Evolutionary conservation across 257 asterid species (phyloP), one percentile per base, ranked within the genome.

Genomic region (Lithospermum erythrorhizon): DNA sequence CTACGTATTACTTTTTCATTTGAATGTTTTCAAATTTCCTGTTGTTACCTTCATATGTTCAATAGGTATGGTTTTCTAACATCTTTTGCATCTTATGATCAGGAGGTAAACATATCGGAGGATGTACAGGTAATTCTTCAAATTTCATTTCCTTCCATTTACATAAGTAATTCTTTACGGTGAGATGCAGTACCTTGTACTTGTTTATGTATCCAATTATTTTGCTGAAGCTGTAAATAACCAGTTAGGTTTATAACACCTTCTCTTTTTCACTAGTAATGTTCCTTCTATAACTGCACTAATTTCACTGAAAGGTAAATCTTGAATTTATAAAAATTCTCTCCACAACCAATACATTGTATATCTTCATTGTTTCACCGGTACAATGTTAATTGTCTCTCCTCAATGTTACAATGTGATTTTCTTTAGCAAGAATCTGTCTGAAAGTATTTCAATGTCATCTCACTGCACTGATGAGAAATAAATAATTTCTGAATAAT

Each of bases 81-180:
- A 57, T 21, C 52, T 64, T 55, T 49, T 53, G 62, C 62, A 64
- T 41, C 56, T 32, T 66, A 58, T 65, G 3, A 24, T n/a, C 84
- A 87, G 97, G 96, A 58, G 86, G 87, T 20, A 77, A 83, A 76
- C 97, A 90, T 68, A 77, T 90, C 48, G 97, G 97, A 53, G 97
- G 97, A 47, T 90, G 96, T 80, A 70, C 95, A 85, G 96, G 97
- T 87, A 78, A 53, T 53, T 53, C 24, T 20, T n/a, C 14, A 53
- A 53, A 9, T n/a, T 19, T 22, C 6, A n/a, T 53, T 53, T 22
- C 23, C 57, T 22, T 53, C 15, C 57, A 53, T n/a, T 19, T 10
- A 3, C 57, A 7, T 19, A n/a, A n/a, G 27, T 18, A 53, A 5
- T 9, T 20, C 6, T 0, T 53, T 22, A 21, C 21, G 15, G 57